Conservation (phyloP, 805 yeast genomes). For the Yarrowia sp. region DNA sequence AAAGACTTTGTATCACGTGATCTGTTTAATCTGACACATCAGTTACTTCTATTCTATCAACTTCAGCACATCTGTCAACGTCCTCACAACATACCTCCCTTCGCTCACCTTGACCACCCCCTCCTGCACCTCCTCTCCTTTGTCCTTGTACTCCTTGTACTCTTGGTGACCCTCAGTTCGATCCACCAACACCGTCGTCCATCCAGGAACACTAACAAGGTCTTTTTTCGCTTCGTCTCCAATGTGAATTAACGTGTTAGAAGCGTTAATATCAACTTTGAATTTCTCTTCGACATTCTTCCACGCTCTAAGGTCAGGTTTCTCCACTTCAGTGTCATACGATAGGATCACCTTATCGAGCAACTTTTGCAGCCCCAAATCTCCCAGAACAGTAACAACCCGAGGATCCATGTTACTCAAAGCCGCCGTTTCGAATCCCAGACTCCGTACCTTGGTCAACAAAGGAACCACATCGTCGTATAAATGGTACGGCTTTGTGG, state of each 20-base stretch:
- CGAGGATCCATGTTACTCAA: slow-evolving; percentile 24
- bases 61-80: background rate
- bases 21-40: too few species aligned
- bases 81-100: background rate
- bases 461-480: slow-evolving; percentile 17
- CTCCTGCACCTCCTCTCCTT: background rate
- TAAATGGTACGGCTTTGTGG: slow-evolving; percentile 2
- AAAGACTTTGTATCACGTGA: too few species aligned
- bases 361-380: background rate
- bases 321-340: slow-evolving; percentile 14
- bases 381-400: background rate
- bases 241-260: background rate
- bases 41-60: background rate
- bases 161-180: slow-evolving; percentile 11
- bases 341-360: slow-evolving; percentile 2
- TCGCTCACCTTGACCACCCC: background rate
- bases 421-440: slow-evolving; percentile 8
- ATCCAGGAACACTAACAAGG: slow-evolving; percentile 4
- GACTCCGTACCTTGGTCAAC: background rate
- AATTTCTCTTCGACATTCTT: background rate
- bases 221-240: slow-evolving; percentile 28
- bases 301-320: slow-evolving; percentile 19
- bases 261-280: too few species aligned
- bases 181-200: background rate
- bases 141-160: background rate